phyloP scores from a whole-genome alignment of 1,284 basidiomycete species.

The Rhodotorula glutinis region DNA sequence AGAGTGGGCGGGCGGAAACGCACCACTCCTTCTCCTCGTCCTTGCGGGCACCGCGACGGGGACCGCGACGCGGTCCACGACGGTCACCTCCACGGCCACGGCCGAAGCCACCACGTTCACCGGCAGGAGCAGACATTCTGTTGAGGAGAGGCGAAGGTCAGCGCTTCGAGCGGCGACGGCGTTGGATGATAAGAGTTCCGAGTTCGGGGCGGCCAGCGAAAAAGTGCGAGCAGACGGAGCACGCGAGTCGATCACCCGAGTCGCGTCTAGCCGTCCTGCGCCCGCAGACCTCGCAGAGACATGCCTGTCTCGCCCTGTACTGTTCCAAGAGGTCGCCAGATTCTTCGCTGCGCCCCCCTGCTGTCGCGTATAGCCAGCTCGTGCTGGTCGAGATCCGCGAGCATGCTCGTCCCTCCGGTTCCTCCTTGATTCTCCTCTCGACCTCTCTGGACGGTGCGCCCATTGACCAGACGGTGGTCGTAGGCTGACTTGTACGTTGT shows the following conservation, averaged over 20 bases:
- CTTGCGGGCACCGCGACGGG: conserved; percentile 92
- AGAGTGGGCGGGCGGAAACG: conserved; percentile 48
- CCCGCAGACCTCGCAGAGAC: too few species aligned
- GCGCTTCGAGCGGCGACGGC: neutral
- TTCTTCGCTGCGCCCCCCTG: too few species aligned
- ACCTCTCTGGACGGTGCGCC: too few species aligned
- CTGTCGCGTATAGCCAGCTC: too few species aligned
- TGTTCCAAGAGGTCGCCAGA: too few species aligned
- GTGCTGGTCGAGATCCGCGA: too few species aligned
- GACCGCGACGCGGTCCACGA: conserved; percentile 74
- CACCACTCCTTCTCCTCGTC: conserved; percentile 99
- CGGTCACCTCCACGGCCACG: conserved; percentile 80
- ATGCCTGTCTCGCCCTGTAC: too few species aligned
- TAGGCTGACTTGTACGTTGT: neutral
- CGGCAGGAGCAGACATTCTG: conserved; percentile 39
- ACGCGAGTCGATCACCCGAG: too few species aligned
- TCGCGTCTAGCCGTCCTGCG: too few species aligned
- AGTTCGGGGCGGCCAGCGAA: neutral
- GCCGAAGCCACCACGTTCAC: conserved; percentile 54
- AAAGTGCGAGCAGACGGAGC: too few species aligned
- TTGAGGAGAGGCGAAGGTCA: neutral
- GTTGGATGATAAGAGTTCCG: neutral
- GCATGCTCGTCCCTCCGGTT: too few species aligned
- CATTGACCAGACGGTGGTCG: neutral
- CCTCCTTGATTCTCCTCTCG: too few species aligned